phyloP scores from a whole-genome alignment of 192 early-diverging fungal genomes.

The Coemansia sp. region DNA sequence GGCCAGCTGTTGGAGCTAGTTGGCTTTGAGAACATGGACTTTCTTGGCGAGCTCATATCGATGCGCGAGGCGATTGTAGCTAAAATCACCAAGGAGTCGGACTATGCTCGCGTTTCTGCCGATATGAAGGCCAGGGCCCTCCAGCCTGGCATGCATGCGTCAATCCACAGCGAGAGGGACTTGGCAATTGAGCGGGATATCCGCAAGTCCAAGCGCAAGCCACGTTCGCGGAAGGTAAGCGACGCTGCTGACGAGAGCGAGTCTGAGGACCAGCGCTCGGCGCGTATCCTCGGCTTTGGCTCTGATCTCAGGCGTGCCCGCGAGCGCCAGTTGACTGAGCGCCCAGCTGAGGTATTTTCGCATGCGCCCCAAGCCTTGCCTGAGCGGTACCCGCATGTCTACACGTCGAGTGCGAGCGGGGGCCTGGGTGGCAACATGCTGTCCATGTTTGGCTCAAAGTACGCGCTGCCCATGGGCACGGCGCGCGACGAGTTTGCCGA shows the following conservation, averaged over 20 bases:
- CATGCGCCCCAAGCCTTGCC: slow-evolving; percentile 5
- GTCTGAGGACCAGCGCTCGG: slow-evolving; percentile 24
- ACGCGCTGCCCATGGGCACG: slow-evolving; percentile 77
- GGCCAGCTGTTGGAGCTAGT: slow-evolving; percentile 49
- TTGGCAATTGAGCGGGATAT: slow-evolving; percentile 36
- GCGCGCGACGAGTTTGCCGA: slow-evolving; percentile 70
- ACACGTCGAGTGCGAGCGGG: slow-evolving; percentile 55
- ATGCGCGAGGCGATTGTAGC: slow-evolving; percentile 32
- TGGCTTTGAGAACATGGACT: slow-evolving; percentile 50
- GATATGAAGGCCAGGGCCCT: slow-evolving; percentile 6
- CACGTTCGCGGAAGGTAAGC: not conserved
- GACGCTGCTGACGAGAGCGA: not conserved
- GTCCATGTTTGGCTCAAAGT: slow-evolving; percentile 75
- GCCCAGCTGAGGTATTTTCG: slow-evolving; percentile 24
- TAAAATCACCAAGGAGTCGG: slow-evolving; percentile 26
- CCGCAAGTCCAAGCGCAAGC: slow-evolving; percentile 27
- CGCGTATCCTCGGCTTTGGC: slow-evolving; percentile 38
- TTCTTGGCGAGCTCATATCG: slow-evolving; percentile 36
- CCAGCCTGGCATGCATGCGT: slow-evolving; percentile 31
- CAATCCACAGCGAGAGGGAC: slow-evolving; percentile 30
- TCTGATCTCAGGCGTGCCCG: slow-evolving; percentile 35
- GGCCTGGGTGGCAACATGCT: slow-evolving; percentile 64
- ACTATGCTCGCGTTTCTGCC: slow-evolving; percentile 22
- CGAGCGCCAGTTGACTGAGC: slow-evolving; percentile 44
- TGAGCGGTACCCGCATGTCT: slow-evolving; percentile 78